Evolutionary conservation across 2,329 filamentous ascomycete genomes (phyloP).

Genomic region (Pseudocercospora vitis): DNA sequence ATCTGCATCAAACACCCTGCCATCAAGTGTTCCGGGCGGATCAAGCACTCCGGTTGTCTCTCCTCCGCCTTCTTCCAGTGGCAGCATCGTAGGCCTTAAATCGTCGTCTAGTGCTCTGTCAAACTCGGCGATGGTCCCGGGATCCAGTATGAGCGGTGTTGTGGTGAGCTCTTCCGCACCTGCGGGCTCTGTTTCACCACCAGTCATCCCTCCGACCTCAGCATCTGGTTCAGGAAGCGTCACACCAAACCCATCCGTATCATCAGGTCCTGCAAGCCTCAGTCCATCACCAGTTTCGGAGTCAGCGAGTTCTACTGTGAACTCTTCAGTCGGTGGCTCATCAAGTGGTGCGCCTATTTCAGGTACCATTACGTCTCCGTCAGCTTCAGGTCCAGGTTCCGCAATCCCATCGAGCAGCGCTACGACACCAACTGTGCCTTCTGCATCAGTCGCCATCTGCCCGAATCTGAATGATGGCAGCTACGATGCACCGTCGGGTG

Average conservation of each 20-base stretch:
- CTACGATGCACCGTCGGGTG: constrained; percentile 3
- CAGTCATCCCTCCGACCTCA: background rate
- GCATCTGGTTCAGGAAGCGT: background rate
- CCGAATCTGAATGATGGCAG: background rate
- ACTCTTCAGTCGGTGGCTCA: background rate
- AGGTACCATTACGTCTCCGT: background rate
- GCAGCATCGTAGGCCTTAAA: background rate
- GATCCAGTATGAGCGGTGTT: background rate
- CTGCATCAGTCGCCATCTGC: background rate
- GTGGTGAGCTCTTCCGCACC: background rate
- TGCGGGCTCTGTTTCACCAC: background rate
- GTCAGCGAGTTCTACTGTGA: background rate
- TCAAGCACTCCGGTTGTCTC: background rate
- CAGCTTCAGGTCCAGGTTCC: background rate
- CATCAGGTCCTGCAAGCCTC: background rate
- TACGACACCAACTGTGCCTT: background rate
- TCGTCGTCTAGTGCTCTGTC: background rate
- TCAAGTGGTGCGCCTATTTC: background rate
- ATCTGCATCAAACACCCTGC: background rate
- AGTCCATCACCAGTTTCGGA: background rate
- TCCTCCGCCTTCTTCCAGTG: background rate
- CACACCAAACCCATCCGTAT: background rate
- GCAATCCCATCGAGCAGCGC: constrained; percentile 1
- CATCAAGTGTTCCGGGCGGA: background rate
- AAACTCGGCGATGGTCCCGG: background rate